These are phyloP conservation scores for Nigrospora sphaerica DNA, from an alignment of 2,329 filamentous ascomycete genomes.

Conservation along the genomic window DNA sequence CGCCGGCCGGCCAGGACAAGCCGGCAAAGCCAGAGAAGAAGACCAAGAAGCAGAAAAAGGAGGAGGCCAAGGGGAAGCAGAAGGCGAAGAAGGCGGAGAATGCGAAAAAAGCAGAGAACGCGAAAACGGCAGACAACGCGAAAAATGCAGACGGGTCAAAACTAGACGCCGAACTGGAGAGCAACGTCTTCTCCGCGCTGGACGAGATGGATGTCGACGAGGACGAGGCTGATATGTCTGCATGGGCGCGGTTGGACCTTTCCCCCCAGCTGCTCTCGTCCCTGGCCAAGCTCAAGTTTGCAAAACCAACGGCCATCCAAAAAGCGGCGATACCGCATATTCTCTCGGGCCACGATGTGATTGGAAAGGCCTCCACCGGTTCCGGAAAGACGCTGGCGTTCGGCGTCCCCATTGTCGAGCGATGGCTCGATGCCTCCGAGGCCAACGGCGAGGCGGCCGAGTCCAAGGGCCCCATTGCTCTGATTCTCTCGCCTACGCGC, in stretches of 20 bases:
- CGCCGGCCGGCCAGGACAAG: constrained; percentile 10
- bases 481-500: constrained; percentile 85
- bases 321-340: constrained; percentile 73
- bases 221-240: constrained; percentile 64
- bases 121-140: constrained; percentile 14
- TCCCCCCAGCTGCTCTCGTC: constrained; percentile 66
- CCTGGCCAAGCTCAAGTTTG: constrained; percentile 73
- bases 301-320: constrained; percentile 78
- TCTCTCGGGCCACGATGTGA: constrained; percentile 76
- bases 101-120: constrained; percentile 13
- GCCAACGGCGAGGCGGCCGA: constrained; percentile 20
- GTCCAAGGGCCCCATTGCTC: constrained; percentile 53
- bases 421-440: constrained; percentile 52
- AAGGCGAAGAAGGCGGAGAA: constrained; percentile 20
- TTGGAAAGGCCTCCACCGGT: constrained; percentile 93
- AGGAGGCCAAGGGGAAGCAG: constrained; percentile 13
- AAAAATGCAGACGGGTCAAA: constrained; percentile 25
- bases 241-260: constrained; percentile 70
- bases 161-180: constrained; percentile 32
- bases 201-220: constrained; percentile 45
- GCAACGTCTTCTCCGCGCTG: constrained; percentile 49
- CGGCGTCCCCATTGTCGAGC: constrained; percentile 85
- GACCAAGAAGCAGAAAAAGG: constrained; percentile 22
- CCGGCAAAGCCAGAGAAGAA: constrained; percentile 12
- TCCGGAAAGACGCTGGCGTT: constrained; percentile 96